A percentile compares a stretch with the other conserved stretches of the same genome.
These are phyloP conservation scores for Dorcoceras hygrometricum DNA, from an alignment of 257 asterid genomes.

Conservation along the genomic window DNA sequence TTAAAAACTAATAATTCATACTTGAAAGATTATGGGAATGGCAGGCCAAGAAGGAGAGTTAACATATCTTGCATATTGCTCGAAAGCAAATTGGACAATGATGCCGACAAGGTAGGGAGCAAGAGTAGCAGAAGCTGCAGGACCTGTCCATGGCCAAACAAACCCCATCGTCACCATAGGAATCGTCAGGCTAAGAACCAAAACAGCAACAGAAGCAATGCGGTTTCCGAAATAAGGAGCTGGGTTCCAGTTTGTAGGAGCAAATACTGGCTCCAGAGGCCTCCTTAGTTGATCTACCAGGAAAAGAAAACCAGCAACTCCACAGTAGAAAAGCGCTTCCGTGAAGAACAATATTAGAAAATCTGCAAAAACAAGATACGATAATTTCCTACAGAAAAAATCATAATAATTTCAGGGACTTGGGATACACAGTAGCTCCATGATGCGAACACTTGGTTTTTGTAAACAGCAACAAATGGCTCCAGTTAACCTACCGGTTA, in stretches of 20 bases:
- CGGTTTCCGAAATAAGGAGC: conserved; percentile 56
- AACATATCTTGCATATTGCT: conserved; percentile 68
- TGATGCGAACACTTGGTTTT: background rate
- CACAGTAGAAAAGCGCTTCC: conserved; percentile 91
- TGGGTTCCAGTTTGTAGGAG: conserved; percentile 30
- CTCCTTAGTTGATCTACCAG: conserved; percentile 63
- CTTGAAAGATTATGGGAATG: conserved; percentile 84
- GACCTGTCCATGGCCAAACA: conserved; percentile 99
- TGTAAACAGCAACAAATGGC: conserved; percentile 12
- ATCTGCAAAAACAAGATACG: conserved; percentile 49
- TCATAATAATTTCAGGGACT: no score
- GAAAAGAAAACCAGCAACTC: conserved; percentile 76
- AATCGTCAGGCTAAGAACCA: conserved; percentile 72
- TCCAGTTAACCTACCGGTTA: conserved; percentile 57
- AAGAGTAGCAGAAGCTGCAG: conserved; percentile 97
- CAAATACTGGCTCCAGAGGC: conserved; percentile 40
- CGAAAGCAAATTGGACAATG: conserved; percentile 81
- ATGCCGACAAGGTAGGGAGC: conserved; percentile 97
- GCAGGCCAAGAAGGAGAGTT: conserved; percentile 83
- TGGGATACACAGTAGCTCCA: conserved; percentile 12
- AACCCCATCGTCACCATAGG: conserved; percentile 94
- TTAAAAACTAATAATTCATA: conserved; percentile 33
- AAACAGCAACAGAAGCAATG: conserved; percentile 70
- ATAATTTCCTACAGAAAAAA: conserved; percentile 11
- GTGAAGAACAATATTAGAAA: conserved; percentile 95